These are phyloP conservation scores for Arthrobotrys iridis DNA, from an alignment of 2,329 filamentous ascomycete genomes.

Conservation along the genomic window DNA sequence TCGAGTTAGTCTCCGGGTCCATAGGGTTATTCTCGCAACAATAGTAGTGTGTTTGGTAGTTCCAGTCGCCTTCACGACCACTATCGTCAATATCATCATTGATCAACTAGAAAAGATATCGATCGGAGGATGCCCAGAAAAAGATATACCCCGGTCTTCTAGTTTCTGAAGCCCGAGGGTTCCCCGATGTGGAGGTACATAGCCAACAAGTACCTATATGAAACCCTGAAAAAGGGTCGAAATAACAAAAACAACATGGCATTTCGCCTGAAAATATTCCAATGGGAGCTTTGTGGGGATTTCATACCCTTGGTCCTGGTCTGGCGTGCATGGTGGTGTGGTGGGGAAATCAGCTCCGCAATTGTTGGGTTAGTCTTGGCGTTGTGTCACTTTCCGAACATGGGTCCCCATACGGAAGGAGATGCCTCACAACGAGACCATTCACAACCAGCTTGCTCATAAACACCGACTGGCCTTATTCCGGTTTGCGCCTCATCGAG, in stretches of 20 bases:
- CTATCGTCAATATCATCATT: conserved; percentile 16
- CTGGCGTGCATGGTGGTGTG: conserved; percentile 22
- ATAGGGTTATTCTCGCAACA: conserved; percentile 19
- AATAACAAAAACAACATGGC: conserved; percentile 13
- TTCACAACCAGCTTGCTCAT: not conserved
- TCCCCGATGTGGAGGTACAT: conserved; percentile 1
- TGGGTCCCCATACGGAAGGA: not conserved
- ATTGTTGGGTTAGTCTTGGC: not conserved
- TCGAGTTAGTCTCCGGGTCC: conserved; percentile 25
- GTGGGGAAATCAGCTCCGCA: conserved; percentile 22
- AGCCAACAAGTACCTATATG: conserved; percentile 16
- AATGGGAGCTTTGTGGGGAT: conserved; percentile 18
- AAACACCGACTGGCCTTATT: conserved; percentile 1
- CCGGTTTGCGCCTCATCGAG: not conserved
- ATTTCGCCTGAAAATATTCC: conserved; percentile 23
- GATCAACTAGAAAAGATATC: conserved; percentile 26
- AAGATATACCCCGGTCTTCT: conserved; percentile 4
- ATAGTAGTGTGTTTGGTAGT: conserved; percentile 20
- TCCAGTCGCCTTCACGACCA: conserved; percentile 28
- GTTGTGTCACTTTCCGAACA: not conserved
- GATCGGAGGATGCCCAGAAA: not conserved
- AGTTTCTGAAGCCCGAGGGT: not conserved
- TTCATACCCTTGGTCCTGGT: not conserved
- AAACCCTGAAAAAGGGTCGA: not conserved
- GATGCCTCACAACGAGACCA: not conserved